These are phyloP conservation scores for Pseudozyma flocculosa DNA, from an alignment of 1,284 basidiomycete species.

Conservation along the genomic window DNA sequence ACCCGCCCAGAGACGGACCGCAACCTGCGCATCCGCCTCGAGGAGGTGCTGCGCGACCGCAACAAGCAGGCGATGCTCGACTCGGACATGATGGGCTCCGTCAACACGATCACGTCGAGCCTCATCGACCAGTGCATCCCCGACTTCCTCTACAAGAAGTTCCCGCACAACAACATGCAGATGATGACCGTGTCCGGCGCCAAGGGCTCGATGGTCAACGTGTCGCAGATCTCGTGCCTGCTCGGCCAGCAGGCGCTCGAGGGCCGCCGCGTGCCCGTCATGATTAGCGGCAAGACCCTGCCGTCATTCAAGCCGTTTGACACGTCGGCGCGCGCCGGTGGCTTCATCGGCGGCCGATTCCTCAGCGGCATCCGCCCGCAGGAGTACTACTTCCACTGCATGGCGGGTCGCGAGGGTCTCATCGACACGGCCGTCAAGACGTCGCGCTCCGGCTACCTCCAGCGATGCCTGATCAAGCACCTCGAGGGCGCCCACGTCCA, in stretches of 20 bases:
- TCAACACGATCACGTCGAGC: conserved; percentile 79
- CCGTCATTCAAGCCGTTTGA: conserved; percentile 97
- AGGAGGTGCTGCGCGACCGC: conserved; percentile 95
- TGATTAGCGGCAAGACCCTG: conserved; percentile 98
- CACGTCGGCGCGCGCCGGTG: conserved; percentile 93
- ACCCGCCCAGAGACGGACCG: conserved; percentile 60
- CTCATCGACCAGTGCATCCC: conserved; percentile 73
- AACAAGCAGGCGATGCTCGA: conserved; percentile 97
- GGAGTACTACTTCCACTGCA: conserved; percentile 99
- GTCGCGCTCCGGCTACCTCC: conserved; percentile 94
- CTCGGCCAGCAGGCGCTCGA: conserved; percentile 97
- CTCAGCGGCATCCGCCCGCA: conserved; percentile 97
- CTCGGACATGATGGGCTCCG: conserved; percentile 68
- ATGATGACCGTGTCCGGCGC: conserved; percentile 98
- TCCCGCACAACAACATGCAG: conserved; percentile 99
- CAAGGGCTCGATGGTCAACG: conserved; percentile 96
- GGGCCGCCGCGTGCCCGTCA: conserved; percentile 95
- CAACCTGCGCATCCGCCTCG: conserved; percentile 65
- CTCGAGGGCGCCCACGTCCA: conserved; percentile 93
- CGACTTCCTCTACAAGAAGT: conserved; percentile 69
- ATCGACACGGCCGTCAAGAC: conserved; percentile 99
- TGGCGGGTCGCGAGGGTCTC: conserved; percentile 97
- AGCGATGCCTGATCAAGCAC: conserved; percentile 98
- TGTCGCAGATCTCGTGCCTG: conserved; percentile 93
- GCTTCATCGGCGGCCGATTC: conserved; percentile 99